phyloP scores from a whole-genome alignment of 1,284 basidiomycete species.

The Marasmius sp. region DNA sequence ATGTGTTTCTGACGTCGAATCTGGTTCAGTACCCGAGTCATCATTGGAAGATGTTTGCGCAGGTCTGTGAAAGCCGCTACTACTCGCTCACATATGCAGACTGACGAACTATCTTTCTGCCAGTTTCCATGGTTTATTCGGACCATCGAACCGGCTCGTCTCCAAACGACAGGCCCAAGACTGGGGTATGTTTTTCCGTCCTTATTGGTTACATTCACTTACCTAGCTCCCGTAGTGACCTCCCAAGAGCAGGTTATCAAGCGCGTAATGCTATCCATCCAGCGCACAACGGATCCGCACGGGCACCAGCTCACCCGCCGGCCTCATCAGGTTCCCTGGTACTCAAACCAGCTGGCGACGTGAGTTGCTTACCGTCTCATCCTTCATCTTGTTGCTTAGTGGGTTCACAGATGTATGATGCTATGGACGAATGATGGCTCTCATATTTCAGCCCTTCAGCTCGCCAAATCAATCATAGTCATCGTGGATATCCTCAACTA shows the following conservation, averaged over 20 bases:
- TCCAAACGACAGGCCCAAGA: conserved; percentile 69
- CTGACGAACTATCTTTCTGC: conserved; percentile 16
- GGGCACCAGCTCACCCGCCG: conserved; percentile 58
- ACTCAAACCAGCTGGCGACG: conserved; percentile 63
- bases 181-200: conserved; percentile 58
- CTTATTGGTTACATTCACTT: neutral
- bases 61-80: conserved; percentile 44
- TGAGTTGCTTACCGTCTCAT: conserved; percentile 29
- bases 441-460: conserved; percentile 58
- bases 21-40: conserved; percentile 58
- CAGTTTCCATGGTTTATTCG: conserved; percentile 45
- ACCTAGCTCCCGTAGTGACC: conserved; percentile 41
- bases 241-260: conserved; percentile 63
- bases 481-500: conserved; percentile 65
- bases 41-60: conserved; percentile 63
- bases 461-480: conserved; percentile 63
- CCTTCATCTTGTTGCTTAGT: neutral
- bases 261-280: conserved; percentile 50
- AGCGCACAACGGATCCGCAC: conserved; percentile 44
- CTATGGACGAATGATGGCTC: conserved; percentile 65
- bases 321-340: conserved; percentile 73
- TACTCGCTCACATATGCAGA: conserved; percentile 20
- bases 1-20: conserved; percentile 8
- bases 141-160: conserved; percentile 46
- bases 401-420: conserved; percentile 52